Conservation (phyloP, 2,329 filamentous ascomycete genomes). For the Thielaviopsis cerberus region DNA sequence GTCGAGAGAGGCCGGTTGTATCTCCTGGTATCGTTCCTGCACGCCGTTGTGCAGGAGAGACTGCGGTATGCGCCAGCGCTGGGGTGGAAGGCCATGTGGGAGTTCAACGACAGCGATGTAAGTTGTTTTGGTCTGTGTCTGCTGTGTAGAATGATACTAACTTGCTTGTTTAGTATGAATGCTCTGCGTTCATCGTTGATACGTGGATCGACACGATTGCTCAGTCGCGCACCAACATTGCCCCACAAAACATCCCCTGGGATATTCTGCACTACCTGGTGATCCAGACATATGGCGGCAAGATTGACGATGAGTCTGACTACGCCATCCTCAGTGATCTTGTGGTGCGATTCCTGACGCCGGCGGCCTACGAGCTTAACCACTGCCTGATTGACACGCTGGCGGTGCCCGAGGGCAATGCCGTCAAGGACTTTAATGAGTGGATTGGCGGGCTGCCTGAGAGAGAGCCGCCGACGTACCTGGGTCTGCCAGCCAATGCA, state of each 20-base stretch:
- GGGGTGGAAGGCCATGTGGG: constrained; percentile 98
- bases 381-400: constrained; percentile 72
- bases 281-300: constrained; percentile 90
- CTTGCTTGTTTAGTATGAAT: constrained; percentile 51
- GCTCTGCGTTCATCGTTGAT: constrained; percentile 87
- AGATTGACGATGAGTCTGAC: constrained; percentile 82
- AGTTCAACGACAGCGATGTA: constrained; percentile 98
- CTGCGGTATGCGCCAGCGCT: constrained; percentile 82
- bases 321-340: constrained; percentile 55
- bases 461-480: constrained; percentile 85
- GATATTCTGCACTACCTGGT: constrained; percentile 82
- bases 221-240: constrained; percentile 75
- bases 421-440: constrained; percentile 64
- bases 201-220: constrained; percentile 77
- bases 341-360: constrained; percentile 62
- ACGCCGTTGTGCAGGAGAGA: constrained; percentile 88
- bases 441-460: constrained; percentile 91
- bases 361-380: constrained; percentile 77
- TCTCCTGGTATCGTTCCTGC: constrained; percentile 77
- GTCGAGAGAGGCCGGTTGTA: constrained; percentile 85
- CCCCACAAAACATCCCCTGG: constrained; percentile 88
- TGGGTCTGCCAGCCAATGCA: constrained; percentile 84
- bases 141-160: constrained; percentile 14
- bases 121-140: too few relatives aligned
- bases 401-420: constrained; percentile 60